These are phyloP conservation scores for Leptomonas pyrrhocoris DNA, from an alignment of 208 protist genomes.

Conservation along the genomic window DNA sequence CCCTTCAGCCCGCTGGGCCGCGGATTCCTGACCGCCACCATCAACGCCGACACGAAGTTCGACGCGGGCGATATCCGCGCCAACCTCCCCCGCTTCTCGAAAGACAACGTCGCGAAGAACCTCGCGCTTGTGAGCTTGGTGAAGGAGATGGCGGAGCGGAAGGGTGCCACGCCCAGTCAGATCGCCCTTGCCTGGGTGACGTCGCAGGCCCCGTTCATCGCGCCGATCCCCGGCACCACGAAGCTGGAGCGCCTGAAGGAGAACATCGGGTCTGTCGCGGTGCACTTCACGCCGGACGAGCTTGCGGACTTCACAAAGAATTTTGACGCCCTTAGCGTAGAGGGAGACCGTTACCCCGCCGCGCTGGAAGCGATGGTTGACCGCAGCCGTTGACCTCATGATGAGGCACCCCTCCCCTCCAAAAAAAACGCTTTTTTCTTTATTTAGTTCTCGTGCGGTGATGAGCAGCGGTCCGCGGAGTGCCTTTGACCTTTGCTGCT, in stretches of 20 bases:
- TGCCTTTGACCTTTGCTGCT: no score
- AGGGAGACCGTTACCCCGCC: conserved; percentile 26
- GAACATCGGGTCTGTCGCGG: conserved; percentile 21
- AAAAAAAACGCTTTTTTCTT: no score
- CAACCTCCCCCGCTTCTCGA: conserved; percentile 24
- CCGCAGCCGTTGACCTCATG: no score
- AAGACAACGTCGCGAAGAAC: conserved; percentile 18
- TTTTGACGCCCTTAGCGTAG: conserved; percentile 7
- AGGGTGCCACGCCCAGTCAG: conserved; percentile 30
- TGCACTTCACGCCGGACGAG: conserved; percentile 6
- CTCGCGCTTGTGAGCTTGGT: conserved; percentile 15
- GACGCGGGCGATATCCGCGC: conserved; percentile 17
- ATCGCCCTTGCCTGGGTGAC: conserved; percentile 41
- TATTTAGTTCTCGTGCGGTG: no score
- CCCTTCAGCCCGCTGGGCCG: conserved; percentile 37
- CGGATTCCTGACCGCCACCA: conserved; percentile 32
- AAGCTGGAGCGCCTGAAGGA: conserved; percentile 30
- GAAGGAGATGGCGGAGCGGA: conserved; percentile 18
- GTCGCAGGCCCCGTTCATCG: conserved; percentile 36
- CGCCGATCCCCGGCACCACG: conserved; percentile 39
- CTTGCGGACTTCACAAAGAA: conserved; percentile 27
- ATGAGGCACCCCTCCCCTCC: no score
- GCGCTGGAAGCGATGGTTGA: conserved; percentile 21
- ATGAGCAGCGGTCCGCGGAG: no score
- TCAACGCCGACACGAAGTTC: conserved; percentile 22